Evolutionary conservation across 164 flowering plant genomes (phyloP).

Genomic region (Aristolochia californica): DNA sequence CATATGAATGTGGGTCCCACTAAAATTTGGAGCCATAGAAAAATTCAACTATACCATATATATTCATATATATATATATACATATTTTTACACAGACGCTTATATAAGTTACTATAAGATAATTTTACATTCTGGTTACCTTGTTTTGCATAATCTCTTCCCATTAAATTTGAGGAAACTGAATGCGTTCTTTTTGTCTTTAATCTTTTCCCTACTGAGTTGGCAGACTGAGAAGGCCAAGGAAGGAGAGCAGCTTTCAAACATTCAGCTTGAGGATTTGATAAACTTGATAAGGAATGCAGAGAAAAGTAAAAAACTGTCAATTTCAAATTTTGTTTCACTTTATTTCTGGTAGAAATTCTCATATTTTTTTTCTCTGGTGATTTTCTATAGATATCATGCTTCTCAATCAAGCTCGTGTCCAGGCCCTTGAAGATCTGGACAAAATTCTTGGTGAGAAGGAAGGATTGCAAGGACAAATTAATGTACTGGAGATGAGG

Average conservation of each 20-base stretch:
- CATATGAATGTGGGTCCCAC: too few relatives aligned
- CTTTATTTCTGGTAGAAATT: slow-evolving; percentile 4
- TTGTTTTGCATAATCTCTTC: too few relatives aligned
- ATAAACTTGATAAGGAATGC: slow-evolving; percentile 78
- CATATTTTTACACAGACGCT: too few relatives aligned
- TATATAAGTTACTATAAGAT: too few relatives aligned
- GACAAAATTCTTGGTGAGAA: slow-evolving; percentile 65
- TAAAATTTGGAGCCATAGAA: too few relatives aligned
- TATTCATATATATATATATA: too few relatives aligned
- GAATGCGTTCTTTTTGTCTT: too few relatives aligned
- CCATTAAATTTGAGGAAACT: too few relatives aligned
- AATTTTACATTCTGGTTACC: too few relatives aligned
- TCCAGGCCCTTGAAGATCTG: slow-evolving; percentile 72
- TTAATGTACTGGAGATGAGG: slow-evolving; percentile 60
- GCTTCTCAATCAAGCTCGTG: slow-evolving; percentile 83
- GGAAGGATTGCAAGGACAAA: slow-evolving; percentile 70
- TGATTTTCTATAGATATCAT: slow-evolving; percentile 45
- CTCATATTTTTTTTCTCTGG: not conserved
- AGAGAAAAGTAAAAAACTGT: slow-evolving; percentile 55
- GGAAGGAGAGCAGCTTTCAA: slow-evolving; percentile 37
- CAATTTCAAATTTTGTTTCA: not conserved
- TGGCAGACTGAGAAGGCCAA: slow-evolving; percentile 29
- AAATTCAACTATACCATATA: too few relatives aligned
- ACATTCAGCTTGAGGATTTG: slow-evolving; percentile 52
- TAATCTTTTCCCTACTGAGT: too few relatives aligned